These are phyloP conservation scores for Zychaea mexicana DNA, from an alignment of 371 early-diverging fungal species.

Conservation along the genomic window DNA sequence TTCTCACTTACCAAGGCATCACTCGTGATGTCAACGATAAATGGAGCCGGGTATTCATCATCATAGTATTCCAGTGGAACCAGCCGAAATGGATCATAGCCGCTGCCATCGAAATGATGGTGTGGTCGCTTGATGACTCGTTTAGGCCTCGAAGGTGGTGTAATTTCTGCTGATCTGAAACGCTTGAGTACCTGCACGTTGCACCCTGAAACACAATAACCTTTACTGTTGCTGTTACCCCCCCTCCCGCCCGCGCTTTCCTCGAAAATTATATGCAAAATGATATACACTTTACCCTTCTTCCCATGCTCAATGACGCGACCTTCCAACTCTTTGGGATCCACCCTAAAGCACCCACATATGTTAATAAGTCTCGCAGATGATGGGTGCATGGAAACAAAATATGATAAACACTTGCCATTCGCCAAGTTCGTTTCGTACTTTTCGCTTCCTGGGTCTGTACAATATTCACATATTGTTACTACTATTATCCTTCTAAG, in stretches of 20 bases:
- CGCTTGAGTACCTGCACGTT: background rate
- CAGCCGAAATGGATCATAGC: slow-evolving; percentile 71
- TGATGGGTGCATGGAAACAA: background rate
- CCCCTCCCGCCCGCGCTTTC: no score
- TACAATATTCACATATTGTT: background rate
- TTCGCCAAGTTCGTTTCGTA: slow-evolving; percentile 65
- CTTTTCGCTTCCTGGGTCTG: slow-evolving; percentile 59
- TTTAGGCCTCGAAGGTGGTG: slow-evolving; percentile 32
- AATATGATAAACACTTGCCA: slow-evolving; percentile 44
- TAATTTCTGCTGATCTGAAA: slow-evolving; percentile 10
- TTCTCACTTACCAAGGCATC: slow-evolving; percentile 59
- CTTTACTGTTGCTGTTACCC: no score
- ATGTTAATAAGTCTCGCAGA: background rate
- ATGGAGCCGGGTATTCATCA: slow-evolving; percentile 56
- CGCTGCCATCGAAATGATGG: slow-evolving; percentile 37
- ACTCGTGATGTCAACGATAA: slow-evolving; percentile 59
- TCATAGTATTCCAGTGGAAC: slow-evolving; percentile 61
- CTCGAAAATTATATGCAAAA: background rate
- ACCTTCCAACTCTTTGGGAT: slow-evolving; percentile 66
- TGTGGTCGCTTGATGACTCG: slow-evolving; percentile 34
- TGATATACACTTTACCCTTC: background rate
- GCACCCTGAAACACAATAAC: background rate
- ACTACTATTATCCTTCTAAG: no score
- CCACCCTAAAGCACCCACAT: slow-evolving; percentile 51
- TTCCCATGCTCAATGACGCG: slow-evolving; percentile 64